Evolutionary conservation across 306 rosid genomes (phyloP).

Genomic region (Rubus parviflorus): DNA sequence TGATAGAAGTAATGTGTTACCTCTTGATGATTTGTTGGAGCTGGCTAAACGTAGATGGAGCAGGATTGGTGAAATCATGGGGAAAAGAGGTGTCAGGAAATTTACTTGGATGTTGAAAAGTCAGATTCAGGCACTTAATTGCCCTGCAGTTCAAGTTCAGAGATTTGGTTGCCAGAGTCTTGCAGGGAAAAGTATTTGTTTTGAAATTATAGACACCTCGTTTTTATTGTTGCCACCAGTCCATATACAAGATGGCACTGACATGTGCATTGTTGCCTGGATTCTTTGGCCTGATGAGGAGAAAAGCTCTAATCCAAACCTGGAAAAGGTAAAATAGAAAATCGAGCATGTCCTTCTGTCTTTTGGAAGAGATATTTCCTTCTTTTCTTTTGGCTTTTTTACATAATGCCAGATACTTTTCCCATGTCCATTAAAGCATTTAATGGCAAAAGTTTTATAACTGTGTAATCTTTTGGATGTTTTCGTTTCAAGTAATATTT

Average conservation of each 20-base stretch:
- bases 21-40: slow-evolving; percentile 46
- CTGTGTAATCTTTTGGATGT: not conserved
- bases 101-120: slow-evolving; percentile 84
- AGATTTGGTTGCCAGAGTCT: slow-evolving; percentile 57
- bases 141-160: slow-evolving; percentile 70
- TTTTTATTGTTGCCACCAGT: slow-evolving; percentile 59
- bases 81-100: slow-evolving; percentile 60
- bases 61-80: slow-evolving; percentile 65
- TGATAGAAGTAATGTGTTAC: slow-evolving; percentile 40
- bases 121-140: slow-evolving; percentile 81
- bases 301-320: slow-evolving; percentile 78
- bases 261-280: slow-evolving; percentile 77
- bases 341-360: not conserved
- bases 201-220: slow-evolving; percentile 63
- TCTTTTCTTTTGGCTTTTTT: not conserved
- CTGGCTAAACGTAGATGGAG: slow-evolving; percentile 65
- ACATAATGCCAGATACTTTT: not conserved
- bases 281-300: slow-evolving; percentile 99
- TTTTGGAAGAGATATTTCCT: not conserved
- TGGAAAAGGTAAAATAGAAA: slow-evolving; percentile 76
- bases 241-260: slow-evolving; percentile 61
- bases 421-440: not conserved
- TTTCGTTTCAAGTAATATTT: slow-evolving; percentile 1
- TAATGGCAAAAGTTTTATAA: slow-evolving; percentile 1
- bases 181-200: slow-evolving; percentile 45